These are phyloP conservation scores for Xylariaceae sp. DNA, from an alignment of 2,329 filamentous ascomycete genomes.

Conservation along the genomic window DNA sequence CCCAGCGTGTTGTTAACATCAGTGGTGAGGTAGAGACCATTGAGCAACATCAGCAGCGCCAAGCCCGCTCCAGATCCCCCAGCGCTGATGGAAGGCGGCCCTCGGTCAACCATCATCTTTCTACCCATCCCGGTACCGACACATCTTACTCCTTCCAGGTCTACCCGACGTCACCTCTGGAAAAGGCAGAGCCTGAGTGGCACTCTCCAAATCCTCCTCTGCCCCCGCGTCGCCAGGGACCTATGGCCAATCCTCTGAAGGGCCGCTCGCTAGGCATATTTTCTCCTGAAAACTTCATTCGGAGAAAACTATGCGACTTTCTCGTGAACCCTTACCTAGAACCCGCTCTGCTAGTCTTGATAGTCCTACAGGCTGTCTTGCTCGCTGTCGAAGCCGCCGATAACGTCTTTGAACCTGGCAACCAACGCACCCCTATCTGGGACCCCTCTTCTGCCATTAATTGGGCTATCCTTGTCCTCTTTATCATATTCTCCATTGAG, in stretches of 20 bases:
- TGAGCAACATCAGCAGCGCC: constrained; percentile 65
- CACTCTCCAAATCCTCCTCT: constrained; percentile 28
- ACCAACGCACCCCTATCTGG: constrained; percentile 61
- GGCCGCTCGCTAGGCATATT: constrained; percentile 86
- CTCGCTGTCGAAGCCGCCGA: constrained; percentile 77
- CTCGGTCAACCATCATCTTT: constrained; percentile 38
- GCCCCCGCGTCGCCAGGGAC: constrained; percentile 32
- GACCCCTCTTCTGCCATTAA: constrained; percentile 63
- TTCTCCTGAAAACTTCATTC: constrained; percentile 68
- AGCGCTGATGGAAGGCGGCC: constrained; percentile 50
- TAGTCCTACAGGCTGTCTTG: constrained; percentile 83
- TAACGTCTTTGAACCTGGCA: constrained; percentile 61
- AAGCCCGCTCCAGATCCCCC: constrained; percentile 54
- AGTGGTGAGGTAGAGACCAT: constrained; percentile 86
- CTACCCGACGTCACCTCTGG: constrained; percentile 38
- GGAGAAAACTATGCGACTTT: constrained; percentile 73
- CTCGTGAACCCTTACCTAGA: constrained; percentile 85
- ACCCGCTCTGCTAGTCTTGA: constrained; percentile 79
- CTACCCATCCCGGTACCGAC: constrained; percentile 41
- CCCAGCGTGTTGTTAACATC: constrained; percentile 94
- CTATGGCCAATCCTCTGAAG: constrained; percentile 70
- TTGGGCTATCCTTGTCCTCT: constrained; percentile 76
- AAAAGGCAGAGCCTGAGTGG: constrained; percentile 41
- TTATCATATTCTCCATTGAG: constrained; percentile 86
- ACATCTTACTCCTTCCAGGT: constrained; percentile 51